A percentile compares a stretch with the other conserved stretches of the same genome.
Conservation (phyloP, 352 stramenopile species). For the Globisporangium cederbergense region DNA sequence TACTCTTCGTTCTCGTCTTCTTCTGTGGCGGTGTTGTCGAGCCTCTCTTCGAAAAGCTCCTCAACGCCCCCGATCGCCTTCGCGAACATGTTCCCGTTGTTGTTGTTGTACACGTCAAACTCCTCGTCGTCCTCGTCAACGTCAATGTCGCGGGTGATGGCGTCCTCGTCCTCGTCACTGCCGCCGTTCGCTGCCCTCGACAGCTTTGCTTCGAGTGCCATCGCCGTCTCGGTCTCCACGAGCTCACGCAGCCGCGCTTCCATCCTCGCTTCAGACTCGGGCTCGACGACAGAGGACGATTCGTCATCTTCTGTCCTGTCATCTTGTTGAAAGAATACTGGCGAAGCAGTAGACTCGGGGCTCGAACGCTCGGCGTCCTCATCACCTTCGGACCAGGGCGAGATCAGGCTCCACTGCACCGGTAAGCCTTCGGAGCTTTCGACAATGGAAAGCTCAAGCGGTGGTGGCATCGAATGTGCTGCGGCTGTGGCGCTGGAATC, state of each 20-base stretch:
- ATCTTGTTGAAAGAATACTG: constrained; percentile 8
- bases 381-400: constrained; percentile 37
- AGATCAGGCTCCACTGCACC: constrained; percentile 46
- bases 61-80: not conserved
- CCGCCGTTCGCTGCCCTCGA: not conserved
- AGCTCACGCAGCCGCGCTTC: constrained; percentile 15
- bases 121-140: constrained; percentile 19
- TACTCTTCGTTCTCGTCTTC: constrained; percentile 9
- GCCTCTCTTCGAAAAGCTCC: constrained; percentile 14
- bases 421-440: not conserved
- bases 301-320: not conserved
- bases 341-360: not conserved
- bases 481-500: not conserved
- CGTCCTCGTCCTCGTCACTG: not conserved
- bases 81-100: constrained; percentile 1
- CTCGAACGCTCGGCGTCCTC: constrained; percentile 5
- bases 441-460: not conserved
- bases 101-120: constrained; percentile 14
- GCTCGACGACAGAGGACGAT: not conserved
- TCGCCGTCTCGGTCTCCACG: constrained; percentile 2
- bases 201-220: not conserved
- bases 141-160: not conserved
- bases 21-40: not conserved
- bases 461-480: not conserved
- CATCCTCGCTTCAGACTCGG: constrained; percentile 8